These are phyloP conservation scores for Omphalotus guepiniiformis DNA, from an alignment of 768 basidiomycete genomes.

Conservation along the genomic window DNA sequence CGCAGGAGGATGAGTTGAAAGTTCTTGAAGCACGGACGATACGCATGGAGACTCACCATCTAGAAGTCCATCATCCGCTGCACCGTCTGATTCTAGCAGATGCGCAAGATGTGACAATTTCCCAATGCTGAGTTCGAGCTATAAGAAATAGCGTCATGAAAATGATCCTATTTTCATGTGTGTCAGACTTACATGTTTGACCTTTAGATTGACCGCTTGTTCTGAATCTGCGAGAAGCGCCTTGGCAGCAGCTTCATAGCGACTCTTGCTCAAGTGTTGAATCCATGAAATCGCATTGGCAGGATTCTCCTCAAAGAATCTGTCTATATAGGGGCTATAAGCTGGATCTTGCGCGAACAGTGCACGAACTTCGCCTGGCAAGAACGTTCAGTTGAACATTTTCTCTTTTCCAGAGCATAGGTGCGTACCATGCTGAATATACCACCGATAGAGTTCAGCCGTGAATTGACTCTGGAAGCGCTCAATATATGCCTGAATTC, in stretches of 20 bases:
- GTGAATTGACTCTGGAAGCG: conserved; percentile 82
- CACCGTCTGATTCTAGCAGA: conserved; percentile 52
- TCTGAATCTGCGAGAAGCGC: conserved; percentile 62
- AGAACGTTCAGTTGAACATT: neutral
- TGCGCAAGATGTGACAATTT: conserved; percentile 83
- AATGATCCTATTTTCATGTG: neutral
- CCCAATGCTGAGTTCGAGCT: conserved; percentile 90
- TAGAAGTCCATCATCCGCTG: conserved; percentile 46
- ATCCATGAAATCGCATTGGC: conserved; percentile 79
- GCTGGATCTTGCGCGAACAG: conserved; percentile 75
- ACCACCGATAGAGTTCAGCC: conserved; percentile 88
- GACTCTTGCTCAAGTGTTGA: conserved; percentile 70
- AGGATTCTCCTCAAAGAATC: conserved; percentile 59
- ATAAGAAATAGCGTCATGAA: conserved; percentile 9
- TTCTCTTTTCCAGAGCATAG: neutral
- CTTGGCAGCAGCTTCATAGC: conserved; percentile 60
- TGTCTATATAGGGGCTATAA: conserved; percentile 61
- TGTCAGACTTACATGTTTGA: conserved; percentile 65
- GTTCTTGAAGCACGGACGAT: neutral
- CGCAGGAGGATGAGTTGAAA: conserved; percentile 6
- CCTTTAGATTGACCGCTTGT: conserved; percentile 51
- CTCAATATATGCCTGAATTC: conserved; percentile 71
- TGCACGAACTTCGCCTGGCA: conserved; percentile 69
- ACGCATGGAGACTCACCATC: conserved; percentile 40
- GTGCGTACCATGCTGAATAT: conserved; percentile 76